Evolutionary conservation across 73 alveolate species (phyloP).

Genomic region (Paramecium sonneborni): DNA sequence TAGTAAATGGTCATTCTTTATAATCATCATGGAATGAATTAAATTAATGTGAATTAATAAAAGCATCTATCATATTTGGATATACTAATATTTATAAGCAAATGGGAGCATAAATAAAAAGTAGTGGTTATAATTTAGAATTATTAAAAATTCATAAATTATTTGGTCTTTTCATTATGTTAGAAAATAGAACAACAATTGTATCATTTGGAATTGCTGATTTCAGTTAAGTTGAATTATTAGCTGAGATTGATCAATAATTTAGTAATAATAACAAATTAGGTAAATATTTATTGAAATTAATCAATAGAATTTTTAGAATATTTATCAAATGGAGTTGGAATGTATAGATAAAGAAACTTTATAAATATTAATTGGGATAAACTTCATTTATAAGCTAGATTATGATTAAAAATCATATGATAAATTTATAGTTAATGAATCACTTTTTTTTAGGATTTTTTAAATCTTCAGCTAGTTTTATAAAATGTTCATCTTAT

Average conservation of each 20-base stretch:
- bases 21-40: background rate
- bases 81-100: background rate
- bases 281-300: background rate
- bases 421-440: background rate
- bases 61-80: background rate
- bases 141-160: background rate
- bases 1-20: background rate
- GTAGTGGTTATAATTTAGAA: background rate
- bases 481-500: slow-evolving; percentile 20
- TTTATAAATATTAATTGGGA: background rate
- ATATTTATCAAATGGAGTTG: background rate
- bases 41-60: background rate
- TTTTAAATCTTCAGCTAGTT: slow-evolving; percentile 35
- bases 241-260: background rate
- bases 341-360: background rate
- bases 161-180: background rate
- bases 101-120: background rate
- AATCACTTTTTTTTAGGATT: slow-evolving; percentile 17
- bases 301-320: background rate
- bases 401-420: background rate
- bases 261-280: background rate
- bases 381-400: background rate
- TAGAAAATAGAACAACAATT: background rate
- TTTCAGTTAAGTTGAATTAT: background rate
- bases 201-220: background rate